Evolutionary conservation across 768 basidiomycete genomes (phyloP).

Genomic region (Sutorius australiensis): DNA sequence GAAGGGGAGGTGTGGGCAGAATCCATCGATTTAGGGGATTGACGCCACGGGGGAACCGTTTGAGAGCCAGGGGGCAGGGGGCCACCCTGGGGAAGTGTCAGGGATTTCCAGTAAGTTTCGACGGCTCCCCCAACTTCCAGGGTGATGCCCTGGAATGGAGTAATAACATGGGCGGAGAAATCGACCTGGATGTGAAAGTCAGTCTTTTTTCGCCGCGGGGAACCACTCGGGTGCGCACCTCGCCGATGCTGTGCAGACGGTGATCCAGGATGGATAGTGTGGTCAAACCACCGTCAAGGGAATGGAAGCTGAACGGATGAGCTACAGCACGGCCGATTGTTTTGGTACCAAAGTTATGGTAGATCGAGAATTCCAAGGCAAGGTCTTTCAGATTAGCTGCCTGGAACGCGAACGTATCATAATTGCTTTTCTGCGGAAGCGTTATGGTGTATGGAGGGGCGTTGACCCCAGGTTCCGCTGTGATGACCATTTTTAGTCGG

Average conservation of each 20-base stretch:
- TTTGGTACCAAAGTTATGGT: slow-evolving; percentile 96
- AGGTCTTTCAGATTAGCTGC: slow-evolving; percentile 68
- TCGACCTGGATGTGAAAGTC: slow-evolving; percentile 53
- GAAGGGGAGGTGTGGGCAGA: slow-evolving; percentile 74
- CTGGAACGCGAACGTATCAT: slow-evolving; percentile 83
- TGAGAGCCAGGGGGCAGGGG: slow-evolving; percentile 32
- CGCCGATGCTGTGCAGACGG: slow-evolving; percentile 89
- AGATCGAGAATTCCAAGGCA: slow-evolving; percentile 87
- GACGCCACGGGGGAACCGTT: slow-evolving; percentile 35
- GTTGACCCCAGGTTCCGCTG: slow-evolving; percentile 76
- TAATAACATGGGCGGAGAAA: slow-evolving; percentile 83
- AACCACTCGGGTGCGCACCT: slow-evolving; percentile 45
- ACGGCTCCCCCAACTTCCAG: slow-evolving; percentile 92
- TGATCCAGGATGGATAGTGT: slow-evolving; percentile 87
- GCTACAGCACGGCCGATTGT: slow-evolving; percentile 92
- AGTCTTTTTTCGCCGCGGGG: not conserved
- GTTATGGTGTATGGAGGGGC: slow-evolving; percentile 89
- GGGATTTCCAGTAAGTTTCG: slow-evolving; percentile 98
- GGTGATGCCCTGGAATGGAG: slow-evolving; percentile 87
- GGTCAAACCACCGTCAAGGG: slow-evolving; percentile 49
- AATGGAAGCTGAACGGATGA: slow-evolving; percentile 66
- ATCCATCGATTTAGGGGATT: slow-evolving; percentile 36
- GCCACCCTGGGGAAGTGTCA: slow-evolving; percentile 30
- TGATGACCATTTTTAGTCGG: slow-evolving; percentile 93
- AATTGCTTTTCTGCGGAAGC: slow-evolving; percentile 70